These are phyloP conservation scores for Uronychia setigera DNA, from an alignment of 73 alveolate genomes.

Conservation along the genomic window DNA sequence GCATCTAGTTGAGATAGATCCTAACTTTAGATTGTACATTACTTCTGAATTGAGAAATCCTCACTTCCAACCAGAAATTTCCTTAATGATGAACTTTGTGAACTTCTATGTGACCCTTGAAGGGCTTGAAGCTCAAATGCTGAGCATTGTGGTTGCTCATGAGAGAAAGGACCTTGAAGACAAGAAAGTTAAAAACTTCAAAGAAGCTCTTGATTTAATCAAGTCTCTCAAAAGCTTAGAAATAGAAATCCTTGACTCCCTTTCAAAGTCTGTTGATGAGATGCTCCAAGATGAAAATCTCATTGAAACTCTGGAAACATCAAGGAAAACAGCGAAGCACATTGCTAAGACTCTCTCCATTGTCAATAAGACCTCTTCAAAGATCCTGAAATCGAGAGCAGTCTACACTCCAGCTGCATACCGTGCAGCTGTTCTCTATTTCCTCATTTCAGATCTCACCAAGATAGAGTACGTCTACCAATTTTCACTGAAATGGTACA, in stretches of 20 bases:
- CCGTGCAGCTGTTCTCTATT: slow-evolving; percentile 80
- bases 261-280: slow-evolving; percentile 71
- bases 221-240: slow-evolving; percentile 50
- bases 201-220: slow-evolving; percentile 51
- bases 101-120: slow-evolving; percentile 86
- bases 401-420: slow-evolving; percentile 90
- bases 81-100: slow-evolving; percentile 91
- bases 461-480: slow-evolving; percentile 98
- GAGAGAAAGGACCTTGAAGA: slow-evolving; percentile 94
- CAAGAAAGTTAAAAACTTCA: slow-evolving; percentile 55
- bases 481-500: slow-evolving; percentile 94
- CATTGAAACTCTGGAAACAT: slow-evolving; percentile 86
- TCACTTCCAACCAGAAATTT: slow-evolving; percentile 99
- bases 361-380: slow-evolving; percentile 84
- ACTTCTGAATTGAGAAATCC: slow-evolving; percentile 99
- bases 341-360: slow-evolving; percentile 81
- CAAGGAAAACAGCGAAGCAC: slow-evolving; percentile 82
- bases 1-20: slow-evolving; percentile 83
- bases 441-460: slow-evolving; percentile 77
- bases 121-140: slow-evolving; percentile 98
- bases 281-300: slow-evolving; percentile 92
- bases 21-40: slow-evolving; percentile 91
- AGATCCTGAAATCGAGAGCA: slow-evolving; percentile 84
- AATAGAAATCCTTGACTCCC: slow-evolving; percentile 42
- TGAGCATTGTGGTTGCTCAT: slow-evolving; percentile 97